Evolutionary conservation across 2,329 filamentous ascomycete species (phyloP).

Genomic region (Sphaerulina vaccinii): DNA sequence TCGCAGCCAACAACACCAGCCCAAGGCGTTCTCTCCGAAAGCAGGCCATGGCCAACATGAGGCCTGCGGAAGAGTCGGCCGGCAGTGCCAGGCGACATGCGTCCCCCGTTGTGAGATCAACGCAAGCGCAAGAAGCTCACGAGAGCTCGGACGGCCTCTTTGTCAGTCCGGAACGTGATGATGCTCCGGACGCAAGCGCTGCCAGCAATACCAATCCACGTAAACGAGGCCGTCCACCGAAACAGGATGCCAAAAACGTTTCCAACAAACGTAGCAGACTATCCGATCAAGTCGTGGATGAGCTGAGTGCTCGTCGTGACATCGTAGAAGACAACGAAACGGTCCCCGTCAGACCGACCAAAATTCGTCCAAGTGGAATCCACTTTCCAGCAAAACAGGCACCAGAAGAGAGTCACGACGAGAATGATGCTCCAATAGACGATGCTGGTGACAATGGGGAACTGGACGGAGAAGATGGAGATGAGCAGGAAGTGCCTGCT

Average conservation of each 20-base stretch:
- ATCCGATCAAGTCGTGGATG: background rate
- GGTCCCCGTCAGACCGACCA: background rate
- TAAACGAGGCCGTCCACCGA: slow-evolving; percentile 4
- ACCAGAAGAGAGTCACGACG: background rate
- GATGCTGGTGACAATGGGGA: background rate
- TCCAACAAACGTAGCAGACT: background rate
- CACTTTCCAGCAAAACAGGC: background rate
- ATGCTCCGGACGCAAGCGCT: background rate
- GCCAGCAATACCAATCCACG: background rate
- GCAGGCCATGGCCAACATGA: background rate
- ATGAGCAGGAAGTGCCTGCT: background rate
- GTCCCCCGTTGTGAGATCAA: background rate
- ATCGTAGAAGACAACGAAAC: background rate
- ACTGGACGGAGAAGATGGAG: background rate
- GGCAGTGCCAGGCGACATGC: background rate
- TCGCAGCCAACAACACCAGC: background rate
- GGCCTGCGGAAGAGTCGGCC: background rate
- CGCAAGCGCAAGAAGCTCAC: background rate
- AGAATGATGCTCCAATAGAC: background rate
- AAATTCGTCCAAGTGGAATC: background rate
- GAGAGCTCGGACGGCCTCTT: background rate
- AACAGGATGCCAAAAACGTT: background rate
- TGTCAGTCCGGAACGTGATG: background rate
- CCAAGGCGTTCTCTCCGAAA: background rate
- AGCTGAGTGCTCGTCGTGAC: background rate